Percentiles rank a stretch among this genome's conserved stretches.
Conservation (phyloP, 164 flowering plant genomes). For the Amborella trichopoda region DNA sequence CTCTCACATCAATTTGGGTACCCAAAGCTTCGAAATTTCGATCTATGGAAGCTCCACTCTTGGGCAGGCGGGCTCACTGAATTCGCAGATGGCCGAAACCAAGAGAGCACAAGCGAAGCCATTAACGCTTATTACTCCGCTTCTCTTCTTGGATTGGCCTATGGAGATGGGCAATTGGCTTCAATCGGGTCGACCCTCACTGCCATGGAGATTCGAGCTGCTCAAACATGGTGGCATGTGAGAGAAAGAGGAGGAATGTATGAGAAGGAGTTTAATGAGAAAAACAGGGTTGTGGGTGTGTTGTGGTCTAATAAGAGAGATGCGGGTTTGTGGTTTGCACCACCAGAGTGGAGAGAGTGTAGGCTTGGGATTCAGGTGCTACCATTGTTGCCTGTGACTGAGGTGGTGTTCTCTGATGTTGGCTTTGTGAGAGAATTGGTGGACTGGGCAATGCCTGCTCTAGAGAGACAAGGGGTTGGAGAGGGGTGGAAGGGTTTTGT, state of each 20-base stretch:
- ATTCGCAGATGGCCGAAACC: conserved; percentile 76
- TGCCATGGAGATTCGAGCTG: conserved; percentile 60
- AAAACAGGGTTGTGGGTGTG: conserved; percentile 73
- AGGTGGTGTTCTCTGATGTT: conserved; percentile 52
- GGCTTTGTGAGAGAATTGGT: conserved; percentile 48
- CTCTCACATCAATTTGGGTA: conserved; percentile 30
- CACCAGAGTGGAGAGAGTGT: conserved; percentile 75
- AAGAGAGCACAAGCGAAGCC: conserved; percentile 87
- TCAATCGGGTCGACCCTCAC: conserved; percentile 62
- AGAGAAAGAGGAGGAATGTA: conserved; percentile 44
- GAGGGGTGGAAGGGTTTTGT: conserved; percentile 94
- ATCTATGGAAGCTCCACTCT: conserved; percentile 77
- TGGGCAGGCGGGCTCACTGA: conserved; percentile 90
- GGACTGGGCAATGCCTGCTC: conserved; percentile 59
- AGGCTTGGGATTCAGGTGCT: conserved; percentile 78
- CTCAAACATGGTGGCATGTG: conserved; percentile 87
- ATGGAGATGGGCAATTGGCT: conserved; percentile 69
- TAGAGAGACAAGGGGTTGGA: conserved; percentile 61
- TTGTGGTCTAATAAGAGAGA: conserved; percentile 85
- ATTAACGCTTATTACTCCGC: conserved; percentile 85
- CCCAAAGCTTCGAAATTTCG: conserved; percentile 70
- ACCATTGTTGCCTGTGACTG: conserved; percentile 69
- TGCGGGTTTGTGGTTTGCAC: conserved; percentile 85
- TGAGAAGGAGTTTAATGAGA: conserved; percentile 41
- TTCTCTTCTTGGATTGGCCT: conserved; percentile 83